These are phyloP conservation scores for Puya raimondii DNA, from an alignment of 176 grass and related monocot genomes.

Conservation along the genomic window DNA sequence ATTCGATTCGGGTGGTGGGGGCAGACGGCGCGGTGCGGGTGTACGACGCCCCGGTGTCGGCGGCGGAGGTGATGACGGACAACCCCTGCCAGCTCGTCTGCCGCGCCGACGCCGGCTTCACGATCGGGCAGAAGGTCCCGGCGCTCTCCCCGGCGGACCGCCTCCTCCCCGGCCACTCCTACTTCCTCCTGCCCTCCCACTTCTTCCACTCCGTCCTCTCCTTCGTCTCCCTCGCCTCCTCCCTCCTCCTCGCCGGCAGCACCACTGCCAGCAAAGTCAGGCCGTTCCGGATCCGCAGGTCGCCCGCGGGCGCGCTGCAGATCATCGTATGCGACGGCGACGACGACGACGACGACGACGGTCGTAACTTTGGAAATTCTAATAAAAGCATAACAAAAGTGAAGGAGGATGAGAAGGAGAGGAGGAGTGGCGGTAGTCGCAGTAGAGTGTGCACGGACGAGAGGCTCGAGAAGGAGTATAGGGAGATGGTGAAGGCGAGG, in stretches of 20 bases:
- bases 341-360: no score
- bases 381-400: no score
- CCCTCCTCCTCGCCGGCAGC: slow-evolving; percentile 24
- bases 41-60: slow-evolving; percentile 53
- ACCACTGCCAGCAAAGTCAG: slow-evolving; percentile 13
- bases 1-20: slow-evolving; percentile 34
- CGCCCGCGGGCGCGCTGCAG: slow-evolving; percentile 54
- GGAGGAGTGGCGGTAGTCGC: neutral
- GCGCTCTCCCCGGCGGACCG: slow-evolving; percentile 34
- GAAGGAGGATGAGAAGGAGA: no score
- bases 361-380: no score
- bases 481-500: slow-evolving; percentile 46
- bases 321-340: slow-evolving; percentile 55
- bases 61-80: slow-evolving; percentile 69
- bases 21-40: slow-evolving; percentile 47
- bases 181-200: slow-evolving; percentile 76
- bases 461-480: slow-evolving; percentile 76
- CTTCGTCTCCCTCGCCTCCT: slow-evolving; percentile 76
- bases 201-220: slow-evolving; percentile 90
- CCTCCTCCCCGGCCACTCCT: slow-evolving; percentile 59
- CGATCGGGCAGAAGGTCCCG: slow-evolving; percentile 73
- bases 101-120: slow-evolving; percentile 73
- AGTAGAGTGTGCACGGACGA: slow-evolving; percentile 35
- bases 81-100: slow-evolving; percentile 78
- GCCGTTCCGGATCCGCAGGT: slow-evolving; percentile 70